phyloP scores from a whole-genome alignment of 805 yeast species.

The Barnettozyma populi region DNA sequence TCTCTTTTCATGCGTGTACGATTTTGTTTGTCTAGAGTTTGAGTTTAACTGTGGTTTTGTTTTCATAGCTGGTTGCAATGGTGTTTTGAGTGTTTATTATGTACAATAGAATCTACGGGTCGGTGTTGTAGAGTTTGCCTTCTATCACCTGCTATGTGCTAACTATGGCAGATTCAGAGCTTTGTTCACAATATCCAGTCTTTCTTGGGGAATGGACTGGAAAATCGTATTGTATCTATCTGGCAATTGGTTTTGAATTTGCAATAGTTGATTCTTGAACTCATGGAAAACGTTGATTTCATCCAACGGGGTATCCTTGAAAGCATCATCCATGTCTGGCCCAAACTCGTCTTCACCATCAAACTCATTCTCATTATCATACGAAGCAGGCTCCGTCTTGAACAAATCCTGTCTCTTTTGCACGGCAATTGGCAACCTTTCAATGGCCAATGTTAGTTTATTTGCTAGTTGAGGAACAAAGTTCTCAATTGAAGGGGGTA shows the following conservation, averaged over 20 bases:
- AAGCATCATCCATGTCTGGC: slow-evolving; percentile 62
- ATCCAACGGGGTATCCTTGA: slow-evolving; percentile 77
- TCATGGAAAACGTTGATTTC: slow-evolving; percentile 61
- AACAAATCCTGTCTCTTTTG: slow-evolving; percentile 56
- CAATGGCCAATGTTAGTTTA: slow-evolving; percentile 46
- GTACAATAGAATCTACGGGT: not conserved
- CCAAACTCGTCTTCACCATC: slow-evolving; percentile 21
- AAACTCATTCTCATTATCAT: slow-evolving; percentile 37
- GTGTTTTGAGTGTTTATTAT: not conserved
- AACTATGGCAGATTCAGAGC: not conserved
- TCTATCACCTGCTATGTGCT: not conserved
- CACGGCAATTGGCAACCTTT: slow-evolving; percentile 67
- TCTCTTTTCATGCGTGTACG: slow-evolving; percentile 1
- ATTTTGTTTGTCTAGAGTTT: slow-evolving; percentile 1
- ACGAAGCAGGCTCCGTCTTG: slow-evolving; percentile 28
- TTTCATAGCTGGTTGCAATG: slow-evolving; percentile 1
- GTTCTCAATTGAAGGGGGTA: slow-evolving; percentile 32
- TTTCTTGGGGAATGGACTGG: slow-evolving; percentile 26
- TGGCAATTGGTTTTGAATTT: slow-evolving; percentile 42
- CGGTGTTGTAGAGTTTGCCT: not conserved
- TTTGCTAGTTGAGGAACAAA: slow-evolving; percentile 45
- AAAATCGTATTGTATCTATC: slow-evolving; percentile 37
- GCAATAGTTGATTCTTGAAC: slow-evolving; percentile 49
- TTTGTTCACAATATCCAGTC: slow-evolving; percentile 4
- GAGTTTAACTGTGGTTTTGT: not conserved